Evolutionary conservation across 768 basidiomycete species (phyloP), one percentile per base, ranked within the genome.

Genomic region (Mycena vulgaris): DNA sequence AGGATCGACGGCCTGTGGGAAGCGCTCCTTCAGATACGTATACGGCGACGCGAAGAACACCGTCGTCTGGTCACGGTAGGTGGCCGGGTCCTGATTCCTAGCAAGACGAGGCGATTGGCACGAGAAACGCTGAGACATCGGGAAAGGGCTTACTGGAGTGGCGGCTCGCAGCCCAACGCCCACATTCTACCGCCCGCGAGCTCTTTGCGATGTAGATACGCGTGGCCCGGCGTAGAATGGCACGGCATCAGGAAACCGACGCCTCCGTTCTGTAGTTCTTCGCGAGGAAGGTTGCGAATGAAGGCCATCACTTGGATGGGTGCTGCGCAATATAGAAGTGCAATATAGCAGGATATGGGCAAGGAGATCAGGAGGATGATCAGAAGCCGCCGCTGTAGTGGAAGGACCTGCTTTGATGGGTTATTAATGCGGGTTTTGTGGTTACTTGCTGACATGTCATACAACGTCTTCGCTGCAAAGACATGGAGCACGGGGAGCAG

Each of bases 171-270:
- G 7, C 94, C 93, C 27, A 99, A 78, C 25, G 93, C 89, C 96
- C 97, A 99, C 75, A 92, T 82, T 60, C 83, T 81, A 10, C 89
- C 88, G 16, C 83, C 77, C 25, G 88, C 89, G 11, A 95, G 85
- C 56, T 92, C 86, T 28, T 83, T 81, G 23, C 89, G 84, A 78
- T 99, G 98, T 10, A 99, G 78, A 79, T 96, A 92, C 2, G 95
- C 90, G 76, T 95, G 93, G 83, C 94, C 96, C 7, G 97, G 97
- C 1, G 94, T 95, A 25, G 97, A 98, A 81, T 99, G 97, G 72
- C 98, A 99, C 13, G 98, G 97, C 94, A 96, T 97, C 25, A 98
- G 81, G 75, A 95, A 91, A 1, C 94, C 95, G 25, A 97, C 81
- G 5, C 85, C 85, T 16, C 77, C 81, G 23, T 80, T 74, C 7